Base-by-base conservation (phyloP, 805 yeast species). In the Starmerella kuoi region DNA sequence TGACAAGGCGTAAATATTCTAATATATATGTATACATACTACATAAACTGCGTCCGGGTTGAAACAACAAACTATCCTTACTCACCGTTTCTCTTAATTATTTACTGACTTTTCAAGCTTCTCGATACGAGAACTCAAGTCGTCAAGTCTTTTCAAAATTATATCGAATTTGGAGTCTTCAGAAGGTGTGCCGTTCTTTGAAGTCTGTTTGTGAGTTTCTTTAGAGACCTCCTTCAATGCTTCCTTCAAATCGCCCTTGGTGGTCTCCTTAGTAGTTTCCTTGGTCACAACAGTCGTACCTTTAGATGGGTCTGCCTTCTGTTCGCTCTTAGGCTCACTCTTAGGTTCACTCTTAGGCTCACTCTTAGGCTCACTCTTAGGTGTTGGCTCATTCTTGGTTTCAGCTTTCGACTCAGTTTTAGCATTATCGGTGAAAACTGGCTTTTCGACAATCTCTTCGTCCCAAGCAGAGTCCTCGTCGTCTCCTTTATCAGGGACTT, bases 381-480 rank as follows among this genome's bases (percentile, higher is more conserved):
- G 51, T 32, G 35, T 41, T 21, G n/a, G n/a, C n/a, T n/a, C n/a
- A n/a, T n/a, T n/a, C n/a, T n/a, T n/a, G n/a, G n/a, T n/a, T n/a
- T n/a, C n/a, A n/a, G n/a, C n/a, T n/a, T n/a, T n/a, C n/a, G n/a
- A n/a, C n/a, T n/a, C n/a, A 4, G 44, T n/a, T 18, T 19, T 21
- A 35, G 11, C 6, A 17, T 8, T 24, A 22, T 21, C 17, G 31
- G 40, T 25, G 12, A 11, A 9, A 11, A 11, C 12, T 11, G 28
- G 28, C 14, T 25, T 25, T 14, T 25, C 17, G 11, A 19, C 42
- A 9, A 47, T 45, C 40, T 60, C 66, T 17, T 62, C 67, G 46
- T 60, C 65, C 70, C 71, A 67, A 5, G 49, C 48, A 35, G 51
- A 42, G 19, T 51, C 52, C 8, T 43, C 45, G n/a, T 38, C 27